These are phyloP conservation scores for Taphrina pruni DNA, from an alignment of 1,139 yeast species.

Conservation along the genomic window DNA sequence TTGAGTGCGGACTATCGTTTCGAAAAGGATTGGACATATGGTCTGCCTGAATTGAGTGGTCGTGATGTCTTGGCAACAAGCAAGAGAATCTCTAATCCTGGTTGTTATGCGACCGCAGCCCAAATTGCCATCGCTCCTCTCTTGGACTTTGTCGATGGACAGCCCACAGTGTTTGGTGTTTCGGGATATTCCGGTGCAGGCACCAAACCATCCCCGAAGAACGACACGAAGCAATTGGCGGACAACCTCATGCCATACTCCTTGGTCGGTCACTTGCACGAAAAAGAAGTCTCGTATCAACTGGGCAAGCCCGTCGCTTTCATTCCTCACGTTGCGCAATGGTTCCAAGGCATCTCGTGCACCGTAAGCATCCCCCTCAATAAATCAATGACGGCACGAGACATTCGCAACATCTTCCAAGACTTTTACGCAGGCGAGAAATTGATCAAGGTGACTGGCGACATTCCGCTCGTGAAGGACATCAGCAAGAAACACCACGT, in stretches of 20 bases:
- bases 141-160: constrained; percentile 59
- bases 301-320: constrained; percentile 82
- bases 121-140: constrained; percentile 92
- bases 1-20: constrained; percentile 95
- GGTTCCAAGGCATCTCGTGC: constrained; percentile 98
- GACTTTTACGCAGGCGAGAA: constrained; percentile 88
- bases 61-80: constrained; percentile 74
- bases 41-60: constrained; percentile 80
- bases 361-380: constrained; percentile 89
- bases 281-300: constrained; percentile 83
- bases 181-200: constrained; percentile 99
- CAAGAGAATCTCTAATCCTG: constrained; percentile 90
- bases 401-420: constrained; percentile 81
- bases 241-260: constrained; percentile 94
- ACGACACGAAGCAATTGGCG: constrained; percentile 72
- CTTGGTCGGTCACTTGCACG: constrained; percentile 94
- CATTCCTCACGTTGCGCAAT: constrained; percentile 96
- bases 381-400: constrained; percentile 75
- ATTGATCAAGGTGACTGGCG: constrained; percentile 81
- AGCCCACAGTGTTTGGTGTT: constrained; percentile 89
- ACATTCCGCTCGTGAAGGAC: constrained; percentile 89
- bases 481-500: constrained; percentile 94
- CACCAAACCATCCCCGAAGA: constrained; percentile 96
- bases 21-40: constrained; percentile 88
- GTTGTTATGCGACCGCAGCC: constrained; percentile 98